Percentiles rank a stretch among this genome's conserved stretches.
phyloP scores from a whole-genome alignment of 2,329 filamentous ascomycete genomes.

The Diaporthe humulicola region DNA sequence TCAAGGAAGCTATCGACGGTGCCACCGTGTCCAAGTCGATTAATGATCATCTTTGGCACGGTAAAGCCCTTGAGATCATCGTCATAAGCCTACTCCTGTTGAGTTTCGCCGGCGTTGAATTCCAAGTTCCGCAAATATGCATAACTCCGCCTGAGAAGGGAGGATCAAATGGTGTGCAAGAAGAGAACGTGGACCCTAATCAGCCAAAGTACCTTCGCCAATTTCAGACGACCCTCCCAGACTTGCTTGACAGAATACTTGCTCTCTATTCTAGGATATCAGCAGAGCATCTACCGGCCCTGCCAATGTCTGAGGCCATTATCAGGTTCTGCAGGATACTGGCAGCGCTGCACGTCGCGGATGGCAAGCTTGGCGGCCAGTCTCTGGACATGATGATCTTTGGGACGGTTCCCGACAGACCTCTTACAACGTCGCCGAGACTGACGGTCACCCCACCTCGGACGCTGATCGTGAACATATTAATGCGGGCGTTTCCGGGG shows the following conservation, averaged over 20 bases:
- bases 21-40: slow-evolving; percentile 81
- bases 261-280: slow-evolving; percentile 80
- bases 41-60: slow-evolving; percentile 97
- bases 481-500: slow-evolving; percentile 80
- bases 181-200: slow-evolving; percentile 56
- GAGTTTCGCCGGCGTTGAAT: slow-evolving; percentile 86
- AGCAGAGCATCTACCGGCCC: slow-evolving; percentile 77
- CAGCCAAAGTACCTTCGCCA: slow-evolving; percentile 68
- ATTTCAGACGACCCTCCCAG: slow-evolving; percentile 74
- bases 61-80: slow-evolving; percentile 91
- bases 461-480: slow-evolving; percentile 72
- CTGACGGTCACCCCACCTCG: slow-evolving; percentile 69
- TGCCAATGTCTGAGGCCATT: slow-evolving; percentile 79
- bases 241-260: slow-evolving; percentile 81
- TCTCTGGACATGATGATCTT: slow-evolving; percentile 76
- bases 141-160: slow-evolving; percentile 63
- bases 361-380: slow-evolving; percentile 72
- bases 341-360: slow-evolving; percentile 74
- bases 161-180: slow-evolving; percentile 47
- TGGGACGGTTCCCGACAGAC: slow-evolving; percentile 67
- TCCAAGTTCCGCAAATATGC: slow-evolving; percentile 76
- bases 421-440: slow-evolving; percentile 65
- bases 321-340: slow-evolving; percentile 81
- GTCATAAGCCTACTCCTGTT: slow-evolving; percentile 86
- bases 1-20: slow-evolving; percentile 86